Evolutionary conservation across 176 grass and related monocot species (phyloP).

Genomic region (Phoenix roebelenii): DNA sequence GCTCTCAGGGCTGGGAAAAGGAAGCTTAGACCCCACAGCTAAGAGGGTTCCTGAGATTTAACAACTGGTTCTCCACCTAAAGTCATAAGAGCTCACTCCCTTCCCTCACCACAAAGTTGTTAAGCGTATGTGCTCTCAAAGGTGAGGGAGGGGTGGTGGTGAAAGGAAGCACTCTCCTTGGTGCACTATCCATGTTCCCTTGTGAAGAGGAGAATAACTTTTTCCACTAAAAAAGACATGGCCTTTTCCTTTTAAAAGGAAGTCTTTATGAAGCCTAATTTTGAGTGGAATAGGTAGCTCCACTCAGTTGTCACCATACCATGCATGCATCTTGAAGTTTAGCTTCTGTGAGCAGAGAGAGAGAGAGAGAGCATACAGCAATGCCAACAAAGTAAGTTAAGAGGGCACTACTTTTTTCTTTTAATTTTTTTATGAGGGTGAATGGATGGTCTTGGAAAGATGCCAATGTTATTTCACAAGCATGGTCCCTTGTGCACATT

Average conservation of each 20-base stretch:
- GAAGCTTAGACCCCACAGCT: not conserved
- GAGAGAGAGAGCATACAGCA: too few species aligned
- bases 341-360: too few species aligned
- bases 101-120: not conserved
- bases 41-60: too few species aligned
- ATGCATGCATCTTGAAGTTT: too few species aligned
- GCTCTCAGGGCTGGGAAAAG: not conserved
- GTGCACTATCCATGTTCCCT: not conserved
- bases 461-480: too few species aligned
- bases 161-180: not conserved
- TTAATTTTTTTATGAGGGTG: too few species aligned
- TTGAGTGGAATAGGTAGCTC: not conserved
- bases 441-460: too few species aligned
- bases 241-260: constrained; percentile 4
- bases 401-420: too few species aligned
- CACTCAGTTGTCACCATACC: not conserved
- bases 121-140: not conserved
- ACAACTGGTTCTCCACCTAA: too few species aligned
- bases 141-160: not conserved
- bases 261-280: not conserved
- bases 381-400: too few species aligned
- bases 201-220: not conserved
- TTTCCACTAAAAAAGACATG: not conserved
- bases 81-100: not conserved
- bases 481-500: too few species aligned